These are phyloP conservation scores for Pythium oligandrum DNA, from an alignment of 352 stramenopile species.

Conservation along the genomic window DNA sequence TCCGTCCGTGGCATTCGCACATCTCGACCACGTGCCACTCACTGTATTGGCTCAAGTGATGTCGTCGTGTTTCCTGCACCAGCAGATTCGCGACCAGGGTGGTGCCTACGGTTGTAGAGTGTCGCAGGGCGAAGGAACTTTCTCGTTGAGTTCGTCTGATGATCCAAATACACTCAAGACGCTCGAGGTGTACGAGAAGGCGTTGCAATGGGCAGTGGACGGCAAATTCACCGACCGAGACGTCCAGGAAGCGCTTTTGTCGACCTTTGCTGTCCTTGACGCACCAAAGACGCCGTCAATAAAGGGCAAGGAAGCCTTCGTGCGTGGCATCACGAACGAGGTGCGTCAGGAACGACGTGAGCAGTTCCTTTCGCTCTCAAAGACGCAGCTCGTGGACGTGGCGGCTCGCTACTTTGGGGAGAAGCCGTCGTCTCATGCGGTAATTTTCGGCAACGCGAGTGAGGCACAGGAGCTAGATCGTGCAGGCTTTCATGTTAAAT, in stretches of 20 bases:
- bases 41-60: slow-evolving; percentile 78
- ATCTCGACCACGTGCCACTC: slow-evolving; percentile 70
- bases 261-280: slow-evolving; percentile 72
- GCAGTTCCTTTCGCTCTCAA: slow-evolving; percentile 54
- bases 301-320: slow-evolving; percentile 70
- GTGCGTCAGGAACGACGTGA: slow-evolving; percentile 71
- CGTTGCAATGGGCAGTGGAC: slow-evolving; percentile 39
- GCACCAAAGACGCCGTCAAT: slow-evolving; percentile 71
- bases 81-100: slow-evolving; percentile 75
- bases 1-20: slow-evolving; percentile 64
- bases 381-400: slow-evolving; percentile 42
- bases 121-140: slow-evolving; percentile 66
- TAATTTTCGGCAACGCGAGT: slow-evolving; percentile 66
- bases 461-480: slow-evolving; percentile 15
- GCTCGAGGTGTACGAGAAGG: slow-evolving; percentile 62
- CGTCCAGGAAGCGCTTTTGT: slow-evolving; percentile 75
- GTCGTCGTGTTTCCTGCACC: slow-evolving; percentile 79
- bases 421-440: slow-evolving; percentile 26
- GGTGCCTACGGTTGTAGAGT: slow-evolving; percentile 75
- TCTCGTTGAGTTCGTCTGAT: slow-evolving; percentile 80
- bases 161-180: slow-evolving; percentile 81
- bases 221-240: slow-evolving; percentile 67
- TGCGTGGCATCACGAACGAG: slow-evolving; percentile 80
- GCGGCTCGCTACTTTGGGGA: slow-evolving; percentile 50
- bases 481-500: slow-evolving; percentile 14